These are phyloP conservation scores for Taxawa tesnikishii DNA, from an alignment of 2,329 filamentous ascomycete species.

Conservation along the genomic window DNA sequence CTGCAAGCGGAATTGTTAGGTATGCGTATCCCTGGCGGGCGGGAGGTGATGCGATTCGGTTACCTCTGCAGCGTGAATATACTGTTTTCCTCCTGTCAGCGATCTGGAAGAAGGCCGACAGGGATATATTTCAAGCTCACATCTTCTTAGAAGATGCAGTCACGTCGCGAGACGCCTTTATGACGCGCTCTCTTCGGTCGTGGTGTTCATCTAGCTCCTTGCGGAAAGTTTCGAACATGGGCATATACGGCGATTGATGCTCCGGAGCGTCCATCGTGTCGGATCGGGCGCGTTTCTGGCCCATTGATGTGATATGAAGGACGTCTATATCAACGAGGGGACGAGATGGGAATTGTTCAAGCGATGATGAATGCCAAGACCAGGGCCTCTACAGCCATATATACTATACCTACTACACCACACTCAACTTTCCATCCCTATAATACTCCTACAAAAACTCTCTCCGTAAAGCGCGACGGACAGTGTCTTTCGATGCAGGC, in stretches of 20 bases:
- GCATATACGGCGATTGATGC: conserved; percentile 30
- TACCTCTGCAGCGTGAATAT: conserved; percentile 78
- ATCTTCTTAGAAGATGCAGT: conserved; percentile 96
- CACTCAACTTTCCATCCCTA: no score
- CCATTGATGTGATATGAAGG: conserved; percentile 9
- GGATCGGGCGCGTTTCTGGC: conserved; percentile 9
- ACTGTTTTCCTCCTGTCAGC: conserved; percentile 32
- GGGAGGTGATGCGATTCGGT: conserved; percentile 3
- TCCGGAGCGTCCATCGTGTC: conserved; percentile 9
- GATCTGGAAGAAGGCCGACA: conserved; percentile 4
- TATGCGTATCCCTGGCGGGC: neutral
- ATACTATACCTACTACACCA: no score
- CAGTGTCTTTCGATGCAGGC: no score
- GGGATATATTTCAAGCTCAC: conserved; percentile 36
- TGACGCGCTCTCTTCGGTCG: conserved; percentile 77
- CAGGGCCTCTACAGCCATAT: no score
- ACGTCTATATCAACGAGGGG: no score
- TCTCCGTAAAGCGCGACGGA: no score
- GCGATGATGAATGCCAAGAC: no score
- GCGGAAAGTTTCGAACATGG: conserved; percentile 79
- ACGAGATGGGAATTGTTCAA: no score
- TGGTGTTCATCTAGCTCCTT: conserved; percentile 88
- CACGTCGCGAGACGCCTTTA: conserved; percentile 85
- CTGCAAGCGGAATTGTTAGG: conserved; percentile 27
- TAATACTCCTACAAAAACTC: no score